Base-by-base conservation (phyloP, 2,329 filamentous ascomycete genomes). In the Colletotrichum truncatum region DNA sequence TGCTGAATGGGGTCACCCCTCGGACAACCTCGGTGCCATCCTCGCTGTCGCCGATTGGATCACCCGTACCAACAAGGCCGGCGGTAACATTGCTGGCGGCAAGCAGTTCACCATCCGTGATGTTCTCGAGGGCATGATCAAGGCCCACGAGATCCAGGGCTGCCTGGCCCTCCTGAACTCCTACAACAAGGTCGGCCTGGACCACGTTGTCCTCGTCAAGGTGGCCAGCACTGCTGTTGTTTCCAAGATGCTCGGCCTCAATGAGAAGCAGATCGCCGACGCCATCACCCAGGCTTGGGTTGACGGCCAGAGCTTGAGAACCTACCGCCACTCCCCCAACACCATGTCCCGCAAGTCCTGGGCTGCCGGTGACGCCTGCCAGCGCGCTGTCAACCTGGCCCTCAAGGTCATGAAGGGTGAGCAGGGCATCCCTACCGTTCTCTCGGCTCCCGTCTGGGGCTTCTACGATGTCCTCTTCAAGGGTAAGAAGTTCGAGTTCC, bases 321-420 rank as follows among this genome's bases (percentile, higher is more conserved):
- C 96, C 67, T 99, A 99, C 89, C 89, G 96, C 73, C 96, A 99
- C 85, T 89, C 93, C 53, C 96, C 96, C 74, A 99, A 99, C 87
- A 98, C 96, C 85, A 99, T 99, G 96, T 98, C 94, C 66, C 90
- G 96, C 77, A 99, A 99, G 87, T 98, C 94, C 14, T 99, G 96
- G 96, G 96, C 96, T 74, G 96, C 96, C 69, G 96, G 96, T 82
- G 96, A 99, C 77, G 96, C 96, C 70, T 99, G 96, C 85, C 93
- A 98, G 83, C 91, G 93, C 71, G 94, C 94, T 66, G 94, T 98
- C 71, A 97, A 95, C 84, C 86, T 97, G 55, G 93, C 91, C 30
- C 85, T 98, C 73, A 97, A 96, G 86, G 94, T 98, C 51, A 86
- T 93, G 80, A 93, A 92, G 84, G 96, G 96, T 71, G 95, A 98